Conservation (phyloP, 495 filamentous ascomycete species). For the Platismatia glauca region DNA sequence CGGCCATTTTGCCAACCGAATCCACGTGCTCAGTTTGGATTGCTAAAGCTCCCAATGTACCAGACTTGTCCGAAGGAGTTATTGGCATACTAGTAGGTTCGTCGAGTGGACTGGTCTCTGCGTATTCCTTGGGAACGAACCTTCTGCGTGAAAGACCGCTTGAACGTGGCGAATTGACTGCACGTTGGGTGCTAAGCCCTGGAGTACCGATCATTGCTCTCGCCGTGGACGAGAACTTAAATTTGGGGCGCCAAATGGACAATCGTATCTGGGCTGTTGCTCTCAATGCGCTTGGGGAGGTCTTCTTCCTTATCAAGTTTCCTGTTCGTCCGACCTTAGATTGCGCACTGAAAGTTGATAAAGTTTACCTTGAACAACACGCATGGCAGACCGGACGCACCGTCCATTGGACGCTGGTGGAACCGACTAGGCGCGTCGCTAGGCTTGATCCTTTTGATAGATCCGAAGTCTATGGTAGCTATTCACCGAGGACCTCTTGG, state of each 20-base stretch:
- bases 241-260: slow-evolving; percentile 52
- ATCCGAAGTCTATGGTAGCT: slow-evolving; percentile 52
- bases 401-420: slow-evolving; percentile 71
- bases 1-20: slow-evolving; percentile 54
- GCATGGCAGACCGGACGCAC: slow-evolving; percentile 76
- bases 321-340: slow-evolving; percentile 41
- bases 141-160: slow-evolving; percentile 57
- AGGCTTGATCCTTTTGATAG: slow-evolving; percentile 59
- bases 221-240: slow-evolving; percentile 74
- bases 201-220: slow-evolving; percentile 87
- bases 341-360: slow-evolving; percentile 26
- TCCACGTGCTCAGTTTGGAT: slow-evolving; percentile 80
- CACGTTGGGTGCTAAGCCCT: slow-evolving; percentile 80
- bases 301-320: slow-evolving; percentile 70
- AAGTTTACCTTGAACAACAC: slow-evolving; percentile 42
- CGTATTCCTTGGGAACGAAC: slow-evolving; percentile 66
- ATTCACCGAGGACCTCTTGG: slow-evolving; percentile 59
- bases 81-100: slow-evolving; percentile 79
- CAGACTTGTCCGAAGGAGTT: slow-evolving; percentile 63
- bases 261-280: slow-evolving; percentile 76
- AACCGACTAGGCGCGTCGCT: slow-evolving; percentile 61
- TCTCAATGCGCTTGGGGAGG: slow-evolving; percentile 85
- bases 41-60: slow-evolving; percentile 66
- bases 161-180: slow-evolving; percentile 66
- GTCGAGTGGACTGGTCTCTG: slow-evolving; percentile 73